Evolutionary conservation across 2,329 filamentous ascomycete species (phyloP).

Genomic region (Hypoxylon sp.): DNA sequence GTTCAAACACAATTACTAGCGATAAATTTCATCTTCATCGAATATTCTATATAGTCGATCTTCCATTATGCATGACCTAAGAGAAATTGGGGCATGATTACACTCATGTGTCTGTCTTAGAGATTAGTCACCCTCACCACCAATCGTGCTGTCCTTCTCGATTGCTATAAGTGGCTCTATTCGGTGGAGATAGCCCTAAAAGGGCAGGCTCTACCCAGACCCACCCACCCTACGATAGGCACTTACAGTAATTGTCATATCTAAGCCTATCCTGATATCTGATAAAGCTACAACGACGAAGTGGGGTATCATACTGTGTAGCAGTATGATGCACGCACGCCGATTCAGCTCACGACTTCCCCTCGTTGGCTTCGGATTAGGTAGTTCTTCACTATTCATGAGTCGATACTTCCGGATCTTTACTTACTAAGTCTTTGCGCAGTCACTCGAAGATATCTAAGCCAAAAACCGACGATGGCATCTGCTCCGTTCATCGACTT

Average conservation of each 20-base stretch:
- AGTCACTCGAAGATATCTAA: not conserved
- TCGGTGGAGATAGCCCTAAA: constrained; percentile 20
- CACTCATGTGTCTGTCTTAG: not conserved
- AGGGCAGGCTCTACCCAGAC: not conserved
- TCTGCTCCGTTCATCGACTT: constrained; percentile 17
- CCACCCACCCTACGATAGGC: constrained; percentile 4
- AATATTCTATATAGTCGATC: too few relatives aligned
- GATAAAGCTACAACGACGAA: constrained; percentile 4
- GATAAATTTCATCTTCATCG: too few relatives aligned
- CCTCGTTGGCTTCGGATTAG: constrained; percentile 6
- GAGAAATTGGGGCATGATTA: not conserved
- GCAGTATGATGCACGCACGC: constrained; percentile 8
- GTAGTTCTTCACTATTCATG: not conserved
- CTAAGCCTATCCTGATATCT: constrained; percentile 13
- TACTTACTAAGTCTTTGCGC: not conserved
- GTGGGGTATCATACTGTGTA: constrained; percentile 1
- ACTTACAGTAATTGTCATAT: constrained; percentile 1
- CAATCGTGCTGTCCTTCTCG: not conserved
- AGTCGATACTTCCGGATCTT: not conserved
- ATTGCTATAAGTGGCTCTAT: constrained; percentile 9
- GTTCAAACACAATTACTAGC: too few relatives aligned
- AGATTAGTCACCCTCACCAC: not conserved
- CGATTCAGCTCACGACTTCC: constrained; percentile 4
- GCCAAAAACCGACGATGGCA: constrained; percentile 3
- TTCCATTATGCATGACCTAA: too few relatives aligned